Conservation (phyloP, 1,284 basidiomycete genomes). For the Coriolopsis trogii region DNA sequence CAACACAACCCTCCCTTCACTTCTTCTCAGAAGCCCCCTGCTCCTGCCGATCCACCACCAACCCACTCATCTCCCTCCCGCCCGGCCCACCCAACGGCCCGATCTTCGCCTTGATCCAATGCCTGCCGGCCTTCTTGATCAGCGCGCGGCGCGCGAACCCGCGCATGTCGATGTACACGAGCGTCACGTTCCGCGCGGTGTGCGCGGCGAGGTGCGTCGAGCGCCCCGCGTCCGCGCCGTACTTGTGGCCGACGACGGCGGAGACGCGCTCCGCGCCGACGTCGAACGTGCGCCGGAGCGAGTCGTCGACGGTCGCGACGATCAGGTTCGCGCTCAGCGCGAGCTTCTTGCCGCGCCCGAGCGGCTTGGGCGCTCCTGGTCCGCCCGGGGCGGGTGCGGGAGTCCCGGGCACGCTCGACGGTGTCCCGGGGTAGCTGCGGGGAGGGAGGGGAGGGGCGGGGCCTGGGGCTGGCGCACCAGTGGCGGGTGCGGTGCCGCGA, state of each 20-base stretch:
- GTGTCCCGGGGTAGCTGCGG: constrained; percentile 11
- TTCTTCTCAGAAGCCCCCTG: constrained; percentile 1
- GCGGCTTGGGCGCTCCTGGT: constrained; percentile 12
- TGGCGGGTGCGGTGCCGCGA: constrained; percentile 6
- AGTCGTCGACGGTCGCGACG: constrained; percentile 70
- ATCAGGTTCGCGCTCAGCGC: constrained; percentile 75
- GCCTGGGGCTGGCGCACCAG: constrained; percentile 8
- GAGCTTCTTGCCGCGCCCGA: constrained; percentile 45
- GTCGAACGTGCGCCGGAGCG: constrained; percentile 61
- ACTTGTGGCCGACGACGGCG: constrained; percentile 67
- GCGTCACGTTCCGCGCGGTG: constrained; percentile 68
- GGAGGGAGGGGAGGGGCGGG: constrained; percentile 13
- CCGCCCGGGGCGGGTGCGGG: constrained; percentile 7
- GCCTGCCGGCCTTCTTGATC: constrained; percentile 61
- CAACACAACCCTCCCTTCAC: no score
- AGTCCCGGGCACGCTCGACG: neutral
- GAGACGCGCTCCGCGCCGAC: constrained; percentile 58
- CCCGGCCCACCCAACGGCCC: no score
- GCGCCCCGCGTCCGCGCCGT: constrained; percentile 66
- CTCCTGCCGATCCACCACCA: constrained; percentile 18
- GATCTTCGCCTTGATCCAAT: constrained; percentile 49
- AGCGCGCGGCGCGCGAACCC: constrained; percentile 74
- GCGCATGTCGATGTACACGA: constrained; percentile 77
- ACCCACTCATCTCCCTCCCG: constrained; percentile 16
- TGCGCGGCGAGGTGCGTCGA: constrained; percentile 57